phyloP scores from a whole-genome alignment of 164 flowering plant genomes.

The Nymphaea thermarum region DNA sequence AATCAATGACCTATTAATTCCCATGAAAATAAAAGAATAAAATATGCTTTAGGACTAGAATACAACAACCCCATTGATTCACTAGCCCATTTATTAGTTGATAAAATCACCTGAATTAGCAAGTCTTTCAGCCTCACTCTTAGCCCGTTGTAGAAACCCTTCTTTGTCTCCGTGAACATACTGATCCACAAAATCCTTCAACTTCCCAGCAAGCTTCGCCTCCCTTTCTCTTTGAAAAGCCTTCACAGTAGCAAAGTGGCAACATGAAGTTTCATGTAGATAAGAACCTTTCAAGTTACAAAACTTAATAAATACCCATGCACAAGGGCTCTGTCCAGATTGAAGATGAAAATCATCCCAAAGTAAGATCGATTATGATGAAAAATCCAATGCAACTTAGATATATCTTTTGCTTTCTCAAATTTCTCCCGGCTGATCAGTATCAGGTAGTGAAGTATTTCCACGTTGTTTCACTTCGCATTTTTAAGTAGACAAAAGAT shows the following conservation, averaged over 20 bases:
- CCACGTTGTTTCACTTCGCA: too few relatives aligned
- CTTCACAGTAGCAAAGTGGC: conserved; percentile 23
- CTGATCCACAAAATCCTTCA: conserved; percentile 55
- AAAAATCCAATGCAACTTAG: too few relatives aligned
- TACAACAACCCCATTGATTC: background rate
- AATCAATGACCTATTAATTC: background rate
- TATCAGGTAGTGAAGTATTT: too few relatives aligned
- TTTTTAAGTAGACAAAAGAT: too few relatives aligned
- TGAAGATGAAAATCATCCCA: too few relatives aligned
- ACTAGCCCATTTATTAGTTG: background rate
- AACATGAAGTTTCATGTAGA: too few relatives aligned
- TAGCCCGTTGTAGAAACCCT: conserved; percentile 52
- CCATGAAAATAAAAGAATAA: too few relatives aligned
- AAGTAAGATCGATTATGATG: too few relatives aligned
- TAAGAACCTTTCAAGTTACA: background rate
- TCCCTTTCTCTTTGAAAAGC: conserved; percentile 85
- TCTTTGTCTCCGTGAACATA: conserved; percentile 64
- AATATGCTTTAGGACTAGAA: background rate
- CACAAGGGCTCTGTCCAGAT: too few relatives aligned
- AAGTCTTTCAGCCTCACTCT: conserved; percentile 70
- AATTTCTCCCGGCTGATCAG: too few relatives aligned
- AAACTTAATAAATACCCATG: background rate
- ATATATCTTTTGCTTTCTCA: too few relatives aligned
- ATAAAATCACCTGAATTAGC: conserved; percentile 45
- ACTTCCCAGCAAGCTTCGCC: conserved; percentile 57